A percentile compares a stretch with the other conserved stretches of the same genome.
These are phyloP conservation scores for Colletotrichum somersetense DNA, from an alignment of 2,329 filamentous ascomycete genomes.

Conservation along the genomic window DNA sequence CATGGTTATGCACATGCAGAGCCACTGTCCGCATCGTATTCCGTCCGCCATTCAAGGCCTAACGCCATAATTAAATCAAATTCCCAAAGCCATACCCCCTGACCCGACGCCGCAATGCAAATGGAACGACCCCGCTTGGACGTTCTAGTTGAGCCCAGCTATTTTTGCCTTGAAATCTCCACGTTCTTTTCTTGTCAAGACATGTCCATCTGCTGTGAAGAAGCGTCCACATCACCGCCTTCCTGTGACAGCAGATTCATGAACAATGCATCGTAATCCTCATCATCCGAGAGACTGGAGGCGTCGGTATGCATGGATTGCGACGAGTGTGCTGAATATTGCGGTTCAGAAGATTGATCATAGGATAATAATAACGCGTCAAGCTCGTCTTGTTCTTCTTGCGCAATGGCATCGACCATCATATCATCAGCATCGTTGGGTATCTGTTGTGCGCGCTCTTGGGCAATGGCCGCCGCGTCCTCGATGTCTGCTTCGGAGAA, in stretches of 20 bases:
- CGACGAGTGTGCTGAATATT: constrained; percentile 48
- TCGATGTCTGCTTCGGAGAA: constrained; percentile 66
- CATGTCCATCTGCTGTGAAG: constrained; percentile 62
- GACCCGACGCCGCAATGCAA: constrained; percentile 27
- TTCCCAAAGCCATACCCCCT: neutral
- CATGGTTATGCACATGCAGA: constrained; percentile 20
- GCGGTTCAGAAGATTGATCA: constrained; percentile 47
- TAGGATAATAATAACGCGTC: constrained; percentile 68
- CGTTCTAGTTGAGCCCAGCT: neutral
- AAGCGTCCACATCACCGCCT: constrained; percentile 43
- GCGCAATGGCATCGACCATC: constrained; percentile 65
- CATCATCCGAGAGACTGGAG: constrained; percentile 62
- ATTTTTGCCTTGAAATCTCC: neutral
- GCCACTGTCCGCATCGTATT: constrained; percentile 12
- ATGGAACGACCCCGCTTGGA: neutral
- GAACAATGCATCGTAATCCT: constrained; percentile 74
- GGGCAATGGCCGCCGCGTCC: constrained; percentile 57
- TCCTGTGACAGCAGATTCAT: constrained; percentile 71
- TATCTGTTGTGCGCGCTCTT: constrained; percentile 44
- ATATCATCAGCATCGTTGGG: constrained; percentile 57
- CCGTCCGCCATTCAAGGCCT: neutral
- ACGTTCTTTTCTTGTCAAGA: constrained; percentile 47
- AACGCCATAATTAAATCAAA: constrained; percentile 13
- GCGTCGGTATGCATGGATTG: constrained; percentile 46
- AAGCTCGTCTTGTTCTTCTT: constrained; percentile 67